These are phyloP conservation scores for Diaporthe sp. DNA, from an alignment of 2,329 filamentous ascomycete species.

Conservation along the genomic window DNA sequence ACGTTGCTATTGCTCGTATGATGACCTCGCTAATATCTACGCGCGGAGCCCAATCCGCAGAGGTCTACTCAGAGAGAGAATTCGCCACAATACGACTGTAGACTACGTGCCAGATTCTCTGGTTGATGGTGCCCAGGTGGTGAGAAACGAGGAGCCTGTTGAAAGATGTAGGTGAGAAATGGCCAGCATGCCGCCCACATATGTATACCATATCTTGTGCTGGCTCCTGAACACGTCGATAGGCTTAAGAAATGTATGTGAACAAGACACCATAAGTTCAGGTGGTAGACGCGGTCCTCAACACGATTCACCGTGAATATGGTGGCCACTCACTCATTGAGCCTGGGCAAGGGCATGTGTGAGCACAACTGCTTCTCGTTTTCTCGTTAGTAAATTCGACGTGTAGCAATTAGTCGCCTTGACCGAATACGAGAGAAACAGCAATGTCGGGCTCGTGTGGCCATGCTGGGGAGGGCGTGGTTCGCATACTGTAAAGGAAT, in stretches of 20 bases:
- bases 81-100: background rate
- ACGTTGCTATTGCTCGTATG: background rate
- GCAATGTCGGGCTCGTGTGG: conserved; percentile 7
- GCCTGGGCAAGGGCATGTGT: background rate
- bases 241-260: background rate
- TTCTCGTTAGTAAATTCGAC: background rate
- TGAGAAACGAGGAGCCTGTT: background rate
- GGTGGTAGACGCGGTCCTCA: background rate
- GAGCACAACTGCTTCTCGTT: background rate
- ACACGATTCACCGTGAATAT: background rate
- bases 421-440: background rate
- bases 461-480: conserved; percentile 5
- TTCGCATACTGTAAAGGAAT: conserved; percentile 21
- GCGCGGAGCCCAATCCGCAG: background rate
- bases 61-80: background rate
- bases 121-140: background rate
- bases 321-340: no score
- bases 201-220: background rate
- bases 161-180: background rate
- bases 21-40: background rate
- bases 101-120: background rate
- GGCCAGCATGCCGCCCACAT: no score
- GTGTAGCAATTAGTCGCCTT: conserved; percentile 10
- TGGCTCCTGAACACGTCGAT: background rate
- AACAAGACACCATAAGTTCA: background rate